phyloP scores from a whole-genome alignment of 495 filamentous ascomycete genomes.

The Elaphomyces granulatus region DNA sequence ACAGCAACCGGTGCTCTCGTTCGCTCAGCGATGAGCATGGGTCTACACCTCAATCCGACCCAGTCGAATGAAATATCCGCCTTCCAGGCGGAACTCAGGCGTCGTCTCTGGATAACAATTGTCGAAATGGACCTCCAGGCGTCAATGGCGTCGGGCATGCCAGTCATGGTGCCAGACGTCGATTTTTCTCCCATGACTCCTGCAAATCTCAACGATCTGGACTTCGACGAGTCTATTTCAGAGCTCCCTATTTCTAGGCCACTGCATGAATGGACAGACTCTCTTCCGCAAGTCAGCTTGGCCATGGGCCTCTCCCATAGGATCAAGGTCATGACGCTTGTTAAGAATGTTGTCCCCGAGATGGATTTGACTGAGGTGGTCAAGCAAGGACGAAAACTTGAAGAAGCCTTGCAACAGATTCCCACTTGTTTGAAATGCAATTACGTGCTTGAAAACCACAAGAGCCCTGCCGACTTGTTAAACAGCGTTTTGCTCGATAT shows the following conservation, averaged over 20 bases:
- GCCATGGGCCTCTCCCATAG: conserved; percentile 10
- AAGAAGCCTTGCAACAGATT: conserved; percentile 2
- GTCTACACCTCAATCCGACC: conserved; percentile 44
- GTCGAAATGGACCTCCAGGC: conserved; percentile 29
- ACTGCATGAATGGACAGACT: too few species aligned
- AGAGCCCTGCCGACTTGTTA: too few species aligned
- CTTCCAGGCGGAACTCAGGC: conserved; percentile 23
- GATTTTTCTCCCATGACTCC: too few species aligned
- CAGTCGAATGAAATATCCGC: conserved; percentile 10
- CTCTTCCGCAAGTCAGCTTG: conserved; percentile 9
- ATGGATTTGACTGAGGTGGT: conserved; percentile 6
- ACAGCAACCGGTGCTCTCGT: conserved; percentile 39
- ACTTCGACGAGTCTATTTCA: conserved; percentile 23
- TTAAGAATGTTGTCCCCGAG: conserved; percentile 2
- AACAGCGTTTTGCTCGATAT: too few species aligned
- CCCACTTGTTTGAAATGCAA: too few species aligned
- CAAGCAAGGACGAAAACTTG: conserved; percentile 4
- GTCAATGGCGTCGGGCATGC: conserved; percentile 26
- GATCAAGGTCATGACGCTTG: conserved; percentile 7
- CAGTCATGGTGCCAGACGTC: conserved; percentile 26
- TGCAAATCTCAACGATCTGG: conserved; percentile 31
- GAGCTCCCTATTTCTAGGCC: conserved; percentile 21
- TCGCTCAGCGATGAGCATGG: conserved; percentile 43
- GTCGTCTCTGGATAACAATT: conserved; percentile 32
- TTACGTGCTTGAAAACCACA: too few species aligned